phyloP scores from a whole-genome alignment of 805 yeast genomes.

The Ogataea allantospora region DNA sequence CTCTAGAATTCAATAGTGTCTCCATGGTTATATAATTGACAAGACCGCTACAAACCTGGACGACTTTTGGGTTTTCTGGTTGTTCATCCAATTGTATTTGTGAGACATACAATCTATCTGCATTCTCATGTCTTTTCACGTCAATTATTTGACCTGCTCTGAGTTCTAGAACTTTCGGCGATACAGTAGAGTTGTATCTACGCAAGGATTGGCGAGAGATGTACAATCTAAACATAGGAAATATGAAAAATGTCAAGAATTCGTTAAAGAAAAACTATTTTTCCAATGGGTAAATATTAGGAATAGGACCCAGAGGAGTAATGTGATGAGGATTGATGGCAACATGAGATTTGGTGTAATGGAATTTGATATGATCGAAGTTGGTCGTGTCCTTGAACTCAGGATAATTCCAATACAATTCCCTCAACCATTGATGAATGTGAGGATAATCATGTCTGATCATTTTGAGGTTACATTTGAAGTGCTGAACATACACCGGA shows the following conservation, averaged over 20 bases:
- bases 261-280: constrained; percentile 7
- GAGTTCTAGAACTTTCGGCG: constrained; percentile 28
- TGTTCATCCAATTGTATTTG: constrained; percentile 36
- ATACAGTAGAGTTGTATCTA: neutral
- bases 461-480: constrained; percentile 84
- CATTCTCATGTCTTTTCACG: constrained; percentile 50
- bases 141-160: constrained; percentile 49
- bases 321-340: constrained; percentile 79
- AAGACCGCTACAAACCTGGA: constrained; percentile 60
- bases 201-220: too few relatives aligned
- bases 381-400: constrained; percentile 78
- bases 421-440: constrained; percentile 75
- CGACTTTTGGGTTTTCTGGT: constrained; percentile 13
- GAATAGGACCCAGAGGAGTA: constrained; percentile 87
- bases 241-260: neutral
- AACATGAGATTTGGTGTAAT: constrained; percentile 83
- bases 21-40: constrained; percentile 43
- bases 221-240: too few relatives aligned
- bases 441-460: constrained; percentile 78
- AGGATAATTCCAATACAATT: constrained; percentile 71
- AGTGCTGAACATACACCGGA: constrained; percentile 91
- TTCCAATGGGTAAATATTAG: constrained; percentile 57
- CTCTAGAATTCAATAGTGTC: constrained; percentile 38
- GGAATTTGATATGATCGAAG: constrained; percentile 87
- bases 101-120: constrained; percentile 60